Evolutionary conservation across 176 grass and related monocot genomes (phyloP), one percentile per base, ranked within the genome.

Genomic region (Avena atlantica): DNA sequence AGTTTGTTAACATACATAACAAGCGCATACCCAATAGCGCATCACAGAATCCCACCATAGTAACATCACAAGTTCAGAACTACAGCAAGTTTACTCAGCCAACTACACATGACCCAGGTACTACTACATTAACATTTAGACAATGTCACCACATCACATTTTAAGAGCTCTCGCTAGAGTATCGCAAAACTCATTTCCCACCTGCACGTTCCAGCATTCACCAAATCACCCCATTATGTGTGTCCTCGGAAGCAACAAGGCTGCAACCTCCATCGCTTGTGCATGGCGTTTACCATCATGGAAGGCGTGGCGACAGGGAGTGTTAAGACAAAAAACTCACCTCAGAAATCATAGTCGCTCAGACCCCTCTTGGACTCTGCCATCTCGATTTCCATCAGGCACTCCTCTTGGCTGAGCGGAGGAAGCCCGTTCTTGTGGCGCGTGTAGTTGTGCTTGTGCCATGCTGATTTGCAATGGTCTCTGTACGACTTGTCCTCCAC

Each of bases 361-460:
- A 95, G 80, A 74, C 95, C 95, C 45, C 78, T 87, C 63, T 83
- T 93, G 36, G 83, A 73, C 52, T 92, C 78, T 0, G 78, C 78
- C 74, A 95, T 51, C 82, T 95, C 91, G 42, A 93, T 86, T 70
- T 95, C 95, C 8, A 91, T 74, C 51, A 92, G 61, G 21, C 96
- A 98, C 63, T 98, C 96, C 61, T 95, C 93, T 57, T 85, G 78
- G n/a, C 83, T 82, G 48, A 95, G 88, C 2, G 93, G 88, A 25
- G 88, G 83, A 77, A 95, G 90, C 13, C 86, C 58, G 40, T 81
- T 93, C 67, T 87, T 93, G 83, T 95, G 86, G 31, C 93, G 85
- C 2, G 76, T 92, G 81, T 92, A 84, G 59, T 94, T 96, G 84
- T 98, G 93, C 77, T 98, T 98, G 90, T 98, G 93, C 96, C 96